phyloP scores from a whole-genome alignment of 176 grass and related monocot genomes.

The Alopecurus myosuroides region DNA sequence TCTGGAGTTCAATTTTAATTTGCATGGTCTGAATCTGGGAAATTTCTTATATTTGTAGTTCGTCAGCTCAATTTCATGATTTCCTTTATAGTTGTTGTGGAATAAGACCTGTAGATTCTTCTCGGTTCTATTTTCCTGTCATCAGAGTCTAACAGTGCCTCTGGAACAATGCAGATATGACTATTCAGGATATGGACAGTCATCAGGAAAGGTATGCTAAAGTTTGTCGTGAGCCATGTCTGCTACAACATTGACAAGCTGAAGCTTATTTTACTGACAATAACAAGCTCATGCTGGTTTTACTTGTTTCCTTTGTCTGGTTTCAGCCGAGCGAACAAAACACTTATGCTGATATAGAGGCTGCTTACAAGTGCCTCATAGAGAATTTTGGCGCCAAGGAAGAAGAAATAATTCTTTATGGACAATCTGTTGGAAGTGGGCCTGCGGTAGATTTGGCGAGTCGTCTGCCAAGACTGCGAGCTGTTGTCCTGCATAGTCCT shows the following conservation, averaged over 20 bases:
- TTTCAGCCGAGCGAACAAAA: constrained; percentile 82
- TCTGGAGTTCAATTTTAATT: neutral
- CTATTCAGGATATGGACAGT: constrained; percentile 95
- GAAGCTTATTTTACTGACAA: too few species aligned
- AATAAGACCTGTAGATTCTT: neutral
- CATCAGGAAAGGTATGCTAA: constrained; percentile 78
- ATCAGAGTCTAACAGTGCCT: constrained; percentile 11
- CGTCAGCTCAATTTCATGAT: neutral
- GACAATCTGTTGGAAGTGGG: constrained; percentile 37
- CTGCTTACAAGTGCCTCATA: constrained; percentile 76
- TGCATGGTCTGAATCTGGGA: neutral
- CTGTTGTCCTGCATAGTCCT: constrained; percentile 86
- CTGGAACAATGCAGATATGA: constrained; percentile 64
- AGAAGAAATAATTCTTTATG: constrained; percentile 62
- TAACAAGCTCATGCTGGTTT: neutral
- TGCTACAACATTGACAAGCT: too few species aligned
- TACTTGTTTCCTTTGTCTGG: neutral
- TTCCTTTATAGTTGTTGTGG: neutral
- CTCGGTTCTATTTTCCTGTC: constrained; percentile 18
- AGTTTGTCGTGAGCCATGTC: neutral
- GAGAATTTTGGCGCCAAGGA: constrained; percentile 79
- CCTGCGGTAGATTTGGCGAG: constrained; percentile 84
- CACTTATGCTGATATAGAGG: constrained; percentile 91
- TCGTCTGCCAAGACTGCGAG: constrained; percentile 52
- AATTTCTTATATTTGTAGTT: neutral